A percentile compares a stretch with the other conserved stretches of the same genome.
phyloP scores from a whole-genome alignment of 345 rosid species.

The Isatis tinctoria region DNA sequence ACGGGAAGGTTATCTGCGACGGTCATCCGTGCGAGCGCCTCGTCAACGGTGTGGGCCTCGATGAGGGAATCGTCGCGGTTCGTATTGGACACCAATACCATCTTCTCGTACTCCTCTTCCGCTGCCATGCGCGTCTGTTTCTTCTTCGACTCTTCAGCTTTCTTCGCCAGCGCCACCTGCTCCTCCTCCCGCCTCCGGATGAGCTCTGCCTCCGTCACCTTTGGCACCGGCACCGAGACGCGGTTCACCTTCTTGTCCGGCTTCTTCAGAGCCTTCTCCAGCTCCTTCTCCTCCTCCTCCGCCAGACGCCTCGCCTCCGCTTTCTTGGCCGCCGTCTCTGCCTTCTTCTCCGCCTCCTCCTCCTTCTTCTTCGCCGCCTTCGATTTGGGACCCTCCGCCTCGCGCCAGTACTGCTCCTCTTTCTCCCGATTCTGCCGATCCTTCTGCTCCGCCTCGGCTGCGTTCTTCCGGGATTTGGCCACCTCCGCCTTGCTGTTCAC shows the following conservation, averaged over 20 bases:
- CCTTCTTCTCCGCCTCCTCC: conserved; percentile 86
- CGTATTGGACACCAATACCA: conserved; percentile 70
- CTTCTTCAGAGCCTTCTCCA: conserved; percentile 65
- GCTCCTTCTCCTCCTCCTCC: conserved; percentile 76
- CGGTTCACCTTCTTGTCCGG: conserved; percentile 83
- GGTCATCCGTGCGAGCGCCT: conserved; percentile 71
- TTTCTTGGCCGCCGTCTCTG: conserved; percentile 61
- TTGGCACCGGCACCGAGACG: conserved; percentile 71
- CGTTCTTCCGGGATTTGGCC: conserved; percentile 70
- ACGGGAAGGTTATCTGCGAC: conserved; percentile 66
- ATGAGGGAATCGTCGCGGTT: conserved; percentile 81
- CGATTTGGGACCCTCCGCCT: conserved; percentile 75
- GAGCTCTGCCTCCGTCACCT: conserved; percentile 84
- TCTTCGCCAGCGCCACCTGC: conserved; percentile 57
- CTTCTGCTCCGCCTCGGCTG: conserved; percentile 69
- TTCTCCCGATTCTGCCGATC: conserved; percentile 69
- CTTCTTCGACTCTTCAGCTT: conserved; percentile 66
- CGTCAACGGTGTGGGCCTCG: conserved; percentile 85
- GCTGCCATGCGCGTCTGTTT: conserved; percentile 64
- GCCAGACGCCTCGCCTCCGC: conserved; percentile 77
- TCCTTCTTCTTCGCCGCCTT: conserved; percentile 83
- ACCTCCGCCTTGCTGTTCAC: conserved; percentile 94
- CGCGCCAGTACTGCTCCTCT: conserved; percentile 94
- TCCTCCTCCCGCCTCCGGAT: conserved; percentile 59
- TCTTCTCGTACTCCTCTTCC: conserved; percentile 91